These are phyloP conservation scores for Trametes coccinea DNA, from an alignment of 768 basidiomycete genomes.

Conservation along the genomic window DNA sequence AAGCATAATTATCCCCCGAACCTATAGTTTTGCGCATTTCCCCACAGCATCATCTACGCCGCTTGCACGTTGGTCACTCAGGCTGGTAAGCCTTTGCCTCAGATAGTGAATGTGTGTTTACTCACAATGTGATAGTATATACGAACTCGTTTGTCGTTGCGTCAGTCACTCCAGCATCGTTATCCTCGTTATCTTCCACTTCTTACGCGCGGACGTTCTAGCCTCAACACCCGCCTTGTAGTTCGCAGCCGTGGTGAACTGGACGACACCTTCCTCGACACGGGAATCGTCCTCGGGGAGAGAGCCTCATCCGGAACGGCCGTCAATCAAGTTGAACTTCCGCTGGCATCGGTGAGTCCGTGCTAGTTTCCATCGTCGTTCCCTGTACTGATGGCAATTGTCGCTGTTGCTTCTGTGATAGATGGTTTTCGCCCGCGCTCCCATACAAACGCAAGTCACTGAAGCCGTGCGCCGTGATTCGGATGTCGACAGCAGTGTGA, in stretches of 20 bases:
- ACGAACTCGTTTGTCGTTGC: conserved; percentile 2
- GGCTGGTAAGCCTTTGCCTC: neutral
- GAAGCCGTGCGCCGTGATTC: too few relatives aligned
- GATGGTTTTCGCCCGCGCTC: too few relatives aligned
- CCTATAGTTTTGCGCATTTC: neutral
- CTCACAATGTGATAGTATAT: neutral
- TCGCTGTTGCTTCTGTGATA: too few relatives aligned
- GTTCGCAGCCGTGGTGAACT: neutral
- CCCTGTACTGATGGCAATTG: too few relatives aligned
- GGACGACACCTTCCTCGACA: neutral
- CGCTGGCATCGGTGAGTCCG: too few relatives aligned
- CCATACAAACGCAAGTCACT: too few relatives aligned
- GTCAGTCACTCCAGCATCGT: neutral
- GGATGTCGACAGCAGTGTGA: too few relatives aligned
- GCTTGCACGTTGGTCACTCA: neutral
- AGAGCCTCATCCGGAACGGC: neutral
- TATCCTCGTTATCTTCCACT: too few relatives aligned
- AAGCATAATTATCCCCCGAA: too few relatives aligned
- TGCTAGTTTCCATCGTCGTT: too few relatives aligned
- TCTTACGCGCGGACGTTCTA: neutral
- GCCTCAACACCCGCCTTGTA: neutral
- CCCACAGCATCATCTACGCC: neutral
- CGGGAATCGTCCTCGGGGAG: neutral
- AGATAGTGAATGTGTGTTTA: too few relatives aligned
- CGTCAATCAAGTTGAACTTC: neutral